Base-by-base conservation (phyloP, 1,284 basidiomycete genomes). In the Fomitopsis pinicola region DNA sequence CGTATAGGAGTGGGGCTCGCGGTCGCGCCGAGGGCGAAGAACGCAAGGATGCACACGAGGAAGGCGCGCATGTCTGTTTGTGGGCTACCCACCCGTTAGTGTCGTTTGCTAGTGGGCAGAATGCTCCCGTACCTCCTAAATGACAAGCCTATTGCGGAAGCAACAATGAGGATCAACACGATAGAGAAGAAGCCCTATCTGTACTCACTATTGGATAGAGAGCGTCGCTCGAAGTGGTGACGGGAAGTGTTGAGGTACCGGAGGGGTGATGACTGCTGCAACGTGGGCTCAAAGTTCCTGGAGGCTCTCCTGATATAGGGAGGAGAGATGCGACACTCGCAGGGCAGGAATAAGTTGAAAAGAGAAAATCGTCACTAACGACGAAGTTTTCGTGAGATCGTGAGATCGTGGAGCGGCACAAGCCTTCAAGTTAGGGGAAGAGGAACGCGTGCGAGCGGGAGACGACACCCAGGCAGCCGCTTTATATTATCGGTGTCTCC, bases 11-110 rank as follows among this genome's bases (percentile, higher is more conserved):
- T 44, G 53, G 61, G 58, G 26, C 44, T 44, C 33, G 54, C 46
- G 22, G 58, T 53, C 22, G 54, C 42, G 30, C 50, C 59, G 45
- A 57, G n/a, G 22, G 58, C 62, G 35, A 57, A 35, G 55, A 63
- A 17, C 7, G 62, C 55, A 45, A 59, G 59, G 17, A 63, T n/a
- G 45, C 30, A 46, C n/a, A 56, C 9, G 17, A 57, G 33, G 55
- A 52, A 46, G 40, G 35, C 17, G 42, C 53, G 59, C 59, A 59
- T 59, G 35, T 36, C 57, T 58, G 35, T 5, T 42, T 19, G 33
- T 17, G n/a, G 52, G 8, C 7, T 36, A 38, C 38, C 35, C 35
- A 17, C n/a, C 12, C 52, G 35, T 54, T 10, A 54, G 52, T 5
- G 3, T 26, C 52, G 52, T 33, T 8, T 33, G 28, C 48, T 14